Percentiles rank a stretch among this genome's conserved stretches.
Conservation (phyloP, 441 rosid genomes). For the Jatropha multifida region DNA sequence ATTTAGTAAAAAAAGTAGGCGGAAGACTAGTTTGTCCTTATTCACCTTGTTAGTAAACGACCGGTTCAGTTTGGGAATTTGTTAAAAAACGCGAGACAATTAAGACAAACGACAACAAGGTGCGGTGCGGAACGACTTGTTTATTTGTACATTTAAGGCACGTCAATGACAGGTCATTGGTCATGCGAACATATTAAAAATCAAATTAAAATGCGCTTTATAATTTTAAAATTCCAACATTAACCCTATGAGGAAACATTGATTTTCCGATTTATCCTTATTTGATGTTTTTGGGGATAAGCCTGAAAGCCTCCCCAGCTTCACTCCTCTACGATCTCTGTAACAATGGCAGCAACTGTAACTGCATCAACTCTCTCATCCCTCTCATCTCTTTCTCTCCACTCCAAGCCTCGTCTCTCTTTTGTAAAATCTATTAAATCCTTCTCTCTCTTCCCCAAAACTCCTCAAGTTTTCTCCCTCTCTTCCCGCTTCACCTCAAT, state of each 20-base stretch:
- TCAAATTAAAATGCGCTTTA: too few relatives aligned
- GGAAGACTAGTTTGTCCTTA: too few relatives aligned
- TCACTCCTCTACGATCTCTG: neutral
- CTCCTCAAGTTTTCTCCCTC: conserved; percentile 15
- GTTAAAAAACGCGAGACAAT: too few relatives aligned
- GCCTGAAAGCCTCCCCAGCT: conserved; percentile 3
- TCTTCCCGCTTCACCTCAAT: conserved; percentile 19
- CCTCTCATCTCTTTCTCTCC: conserved; percentile 28
- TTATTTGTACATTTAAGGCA: too few relatives aligned
- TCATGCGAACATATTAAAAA: too few relatives aligned
- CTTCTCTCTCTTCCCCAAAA: conserved; percentile 27
- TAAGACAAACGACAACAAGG: too few relatives aligned
- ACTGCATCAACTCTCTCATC: conserved; percentile 38
- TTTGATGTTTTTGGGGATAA: conserved; percentile 22
- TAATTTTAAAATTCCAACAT: neutral
- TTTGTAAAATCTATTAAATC: conserved; percentile 23
- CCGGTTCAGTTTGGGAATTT: too few relatives aligned
- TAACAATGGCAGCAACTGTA: conserved; percentile 19
- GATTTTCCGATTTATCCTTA: conserved; percentile 1
- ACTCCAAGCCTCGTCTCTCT: conserved; percentile 18
- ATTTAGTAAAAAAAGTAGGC: too few relatives aligned
- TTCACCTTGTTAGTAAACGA: too few relatives aligned
- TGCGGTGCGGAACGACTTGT: too few relatives aligned
- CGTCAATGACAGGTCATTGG: too few relatives aligned
- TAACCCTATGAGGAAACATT: neutral